Evolutionary conservation across 129 eudicot species (phyloP).

Genomic region (Pulicaria dysenterica): DNA sequence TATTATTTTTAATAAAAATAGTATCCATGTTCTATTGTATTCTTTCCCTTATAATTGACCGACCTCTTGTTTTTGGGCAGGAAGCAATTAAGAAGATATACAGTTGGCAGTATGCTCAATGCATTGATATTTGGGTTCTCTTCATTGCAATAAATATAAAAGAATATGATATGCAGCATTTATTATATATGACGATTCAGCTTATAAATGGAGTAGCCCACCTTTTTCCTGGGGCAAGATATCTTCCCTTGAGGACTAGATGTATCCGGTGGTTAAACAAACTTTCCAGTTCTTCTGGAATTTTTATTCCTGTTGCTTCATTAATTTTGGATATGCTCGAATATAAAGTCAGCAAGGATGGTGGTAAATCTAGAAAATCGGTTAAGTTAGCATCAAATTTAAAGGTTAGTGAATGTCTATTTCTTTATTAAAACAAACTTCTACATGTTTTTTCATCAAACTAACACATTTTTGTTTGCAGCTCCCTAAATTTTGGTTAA

Average conservation of each 20-base stretch:
- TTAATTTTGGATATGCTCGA: conserved; percentile 73
- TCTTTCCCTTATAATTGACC: background rate
- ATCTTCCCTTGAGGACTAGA: conserved; percentile 70
- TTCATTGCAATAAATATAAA: conserved; percentile 56
- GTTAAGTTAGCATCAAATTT: conserved; percentile 48
- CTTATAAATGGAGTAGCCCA: conserved; percentile 71
- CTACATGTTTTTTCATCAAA: background rate
- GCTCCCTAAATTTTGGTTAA: conserved; percentile 89
- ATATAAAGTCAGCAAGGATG: conserved; percentile 66
- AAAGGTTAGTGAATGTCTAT: conserved; percentile 58
- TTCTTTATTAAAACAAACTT: background rate
- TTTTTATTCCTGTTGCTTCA: conserved; percentile 77
- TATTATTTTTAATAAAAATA: background rate
- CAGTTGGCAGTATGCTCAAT: conserved; percentile 82
- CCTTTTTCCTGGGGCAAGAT: conserved; percentile 72
- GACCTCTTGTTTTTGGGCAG: conserved; percentile 36
- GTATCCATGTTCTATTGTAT: too few species aligned
- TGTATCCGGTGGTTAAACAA: conserved; percentile 83
- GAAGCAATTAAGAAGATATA: conserved; percentile 75
- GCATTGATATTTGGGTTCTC: conserved; percentile 84
- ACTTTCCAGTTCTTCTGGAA: conserved; percentile 72
- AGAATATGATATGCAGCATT: conserved; percentile 60
- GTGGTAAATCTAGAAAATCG: conserved; percentile 46
- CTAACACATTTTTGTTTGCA: conserved; percentile 37
- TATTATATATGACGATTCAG: conserved; percentile 54